Evolutionary conservation across 345 rosid genomes (phyloP), one percentile per base, ranked within the genome.

Genomic region (Gossypium rotundifolium): DNA sequence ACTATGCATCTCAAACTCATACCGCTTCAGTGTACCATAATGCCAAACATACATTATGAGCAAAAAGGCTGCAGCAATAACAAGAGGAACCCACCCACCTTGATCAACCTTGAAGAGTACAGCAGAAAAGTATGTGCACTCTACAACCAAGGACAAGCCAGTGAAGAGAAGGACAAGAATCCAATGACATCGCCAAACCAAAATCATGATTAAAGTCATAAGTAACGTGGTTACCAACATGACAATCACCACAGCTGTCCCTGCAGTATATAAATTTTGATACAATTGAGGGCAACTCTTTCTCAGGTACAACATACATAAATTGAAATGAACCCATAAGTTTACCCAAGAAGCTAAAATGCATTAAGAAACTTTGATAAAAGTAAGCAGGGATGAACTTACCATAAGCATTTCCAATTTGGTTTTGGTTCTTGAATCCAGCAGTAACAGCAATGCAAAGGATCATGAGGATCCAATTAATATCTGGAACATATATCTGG

Each of bases 1-100:
- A 52, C 94, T 88, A 40, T 91, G 88, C 86, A 88, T 82, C 85
- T 91, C 94, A 65, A 91, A 91, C 85, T 91, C 92, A 7, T 91
- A 91, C 3, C 88, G 86, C 75, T 85, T 91, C 77, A 89, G 77
- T 1, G 94, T 87, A 67, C 89, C 94, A 33, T 89, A 91, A 79
- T 91, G 91, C 97, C 97, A 91, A 13, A 84, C 79, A 11, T 72
- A 85, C 97, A 91, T 91, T 77, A 89, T 80, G 8, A 91, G 17
- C 54, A 91, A 84, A 83, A 87, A 89, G 51, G 85, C 81, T 11
- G 90, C 90, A 7, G 91, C 91, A 58, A 88, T 85, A 74, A 84
- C 89, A 11, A 91, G 91, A 2, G 97, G 94, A 63, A 91, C 97
- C 97, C 97, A 91, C 58, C 97, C 97, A 57, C 97, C 97, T 82